These are phyloP conservation scores for Crepidotus variabilis DNA, from an alignment of 768 basidiomycete genomes.

Conservation along the genomic window DNA sequence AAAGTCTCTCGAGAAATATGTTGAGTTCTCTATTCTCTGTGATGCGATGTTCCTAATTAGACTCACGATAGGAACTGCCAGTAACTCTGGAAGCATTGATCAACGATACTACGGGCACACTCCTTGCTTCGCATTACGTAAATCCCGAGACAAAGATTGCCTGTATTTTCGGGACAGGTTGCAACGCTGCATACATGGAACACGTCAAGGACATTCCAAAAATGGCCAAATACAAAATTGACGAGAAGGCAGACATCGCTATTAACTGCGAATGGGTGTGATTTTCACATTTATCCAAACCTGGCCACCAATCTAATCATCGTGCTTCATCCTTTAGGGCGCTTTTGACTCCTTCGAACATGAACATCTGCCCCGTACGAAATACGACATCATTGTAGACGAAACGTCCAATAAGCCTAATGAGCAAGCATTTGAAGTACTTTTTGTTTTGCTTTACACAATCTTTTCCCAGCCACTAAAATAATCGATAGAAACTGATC, in stretches of 20 bases:
- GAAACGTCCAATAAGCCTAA: slow-evolving; percentile 94
- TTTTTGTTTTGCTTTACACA: slow-evolving; percentile 13
- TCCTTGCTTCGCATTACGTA: slow-evolving; percentile 96
- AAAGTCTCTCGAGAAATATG: slow-evolving; percentile 71
- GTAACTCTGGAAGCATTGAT: slow-evolving; percentile 83
- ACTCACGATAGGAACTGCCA: slow-evolving; percentile 62
- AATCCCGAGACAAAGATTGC: slow-evolving; percentile 89
- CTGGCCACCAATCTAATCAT: not conserved
- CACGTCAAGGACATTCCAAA: slow-evolving; percentile 82
- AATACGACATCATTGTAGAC: slow-evolving; percentile 91
- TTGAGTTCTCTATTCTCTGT: slow-evolving; percentile 32
- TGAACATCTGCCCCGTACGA: slow-evolving; percentile 91
- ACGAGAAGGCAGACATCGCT: slow-evolving; percentile 68
- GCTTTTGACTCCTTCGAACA: slow-evolving; percentile 97
- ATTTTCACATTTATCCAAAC: not conserved
- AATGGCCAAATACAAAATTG: slow-evolving; percentile 70
- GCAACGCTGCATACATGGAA: slow-evolving; percentile 99
- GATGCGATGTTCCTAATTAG: not conserved
- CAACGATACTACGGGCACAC: slow-evolving; percentile 96
- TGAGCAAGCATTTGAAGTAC: slow-evolving; percentile 89
- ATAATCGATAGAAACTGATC: slow-evolving; percentile 73
- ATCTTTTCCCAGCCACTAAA: not conserved
- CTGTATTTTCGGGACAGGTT: slow-evolving; percentile 96
- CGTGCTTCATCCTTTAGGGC: slow-evolving; percentile 49
- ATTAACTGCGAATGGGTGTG: slow-evolving; percentile 98